These are phyloP conservation scores for Leishmania major DNA, from an alignment of 208 protist genomes.

Conservation along the genomic window DNA sequence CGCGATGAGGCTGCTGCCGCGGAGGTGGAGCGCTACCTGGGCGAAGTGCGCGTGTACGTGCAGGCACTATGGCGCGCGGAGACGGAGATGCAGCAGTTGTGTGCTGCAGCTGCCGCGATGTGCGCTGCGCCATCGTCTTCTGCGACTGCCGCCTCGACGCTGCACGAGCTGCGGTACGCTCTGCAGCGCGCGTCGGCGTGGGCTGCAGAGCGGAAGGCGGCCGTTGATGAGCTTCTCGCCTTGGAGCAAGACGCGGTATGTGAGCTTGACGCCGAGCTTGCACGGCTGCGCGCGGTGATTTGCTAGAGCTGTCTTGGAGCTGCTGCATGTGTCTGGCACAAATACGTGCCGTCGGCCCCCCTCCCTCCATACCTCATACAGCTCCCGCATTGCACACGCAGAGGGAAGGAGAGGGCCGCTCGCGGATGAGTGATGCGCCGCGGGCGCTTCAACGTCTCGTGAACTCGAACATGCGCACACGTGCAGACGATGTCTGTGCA, in stretches of 20 bases:
- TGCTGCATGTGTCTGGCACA: neutral
- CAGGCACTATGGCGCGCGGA: conserved; percentile 30
- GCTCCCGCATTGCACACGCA: neutral
- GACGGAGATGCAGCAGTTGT: conserved; percentile 18
- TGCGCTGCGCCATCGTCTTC: neutral
- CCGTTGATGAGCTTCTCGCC: conserved; percentile 15
- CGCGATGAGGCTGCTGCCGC: conserved; percentile 16
- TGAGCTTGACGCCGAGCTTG: conserved; percentile 19
- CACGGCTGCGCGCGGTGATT: neutral
- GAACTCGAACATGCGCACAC: neutral
- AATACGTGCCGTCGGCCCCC: neutral
- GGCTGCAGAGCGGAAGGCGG: neutral
- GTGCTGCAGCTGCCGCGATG: neutral
- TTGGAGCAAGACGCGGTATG: conserved; percentile 7
- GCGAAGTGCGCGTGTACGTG: conserved; percentile 29
- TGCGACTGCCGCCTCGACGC: neutral
- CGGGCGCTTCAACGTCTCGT: neutral
- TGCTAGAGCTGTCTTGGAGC: neutral
- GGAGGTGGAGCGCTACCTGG: conserved; percentile 10
- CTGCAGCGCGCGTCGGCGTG: conserved; percentile 8
- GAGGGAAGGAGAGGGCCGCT: neutral
- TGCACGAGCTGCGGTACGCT: conserved; percentile 14
- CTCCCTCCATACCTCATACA: neutral
- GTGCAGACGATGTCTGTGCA: neutral
- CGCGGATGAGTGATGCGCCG: neutral